Conservation (phyloP, 441 rosid genomes). For the Omphalea diandra region DNA sequence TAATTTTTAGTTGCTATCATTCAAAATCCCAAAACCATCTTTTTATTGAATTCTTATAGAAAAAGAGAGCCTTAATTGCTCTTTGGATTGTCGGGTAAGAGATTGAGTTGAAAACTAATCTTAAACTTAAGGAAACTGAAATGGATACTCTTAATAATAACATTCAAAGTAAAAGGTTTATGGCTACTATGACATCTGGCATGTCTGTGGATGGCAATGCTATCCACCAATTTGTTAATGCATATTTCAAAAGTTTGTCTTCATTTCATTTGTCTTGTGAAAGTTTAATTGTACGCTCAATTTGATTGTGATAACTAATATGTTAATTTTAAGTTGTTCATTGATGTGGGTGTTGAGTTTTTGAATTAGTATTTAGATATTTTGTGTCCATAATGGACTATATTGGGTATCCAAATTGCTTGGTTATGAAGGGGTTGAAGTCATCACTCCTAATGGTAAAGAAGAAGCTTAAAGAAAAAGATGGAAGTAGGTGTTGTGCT, state of each 20-base stretch:
- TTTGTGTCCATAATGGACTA: background rate
- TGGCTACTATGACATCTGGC: background rate
- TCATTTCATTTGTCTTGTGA: background rate
- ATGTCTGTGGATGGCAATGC: background rate
- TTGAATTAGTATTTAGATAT: background rate
- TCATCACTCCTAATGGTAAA: background rate
- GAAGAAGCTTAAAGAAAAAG: constrained; percentile 6
- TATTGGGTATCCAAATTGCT: background rate
- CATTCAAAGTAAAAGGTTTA: background rate
- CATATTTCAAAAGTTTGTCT: background rate
- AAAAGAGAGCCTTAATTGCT: no score
- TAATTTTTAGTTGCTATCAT: no score
- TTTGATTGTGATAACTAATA: background rate
- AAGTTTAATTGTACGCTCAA: background rate
- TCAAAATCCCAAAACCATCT: no score
- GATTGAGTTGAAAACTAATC: no score
- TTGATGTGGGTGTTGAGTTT: background rate
- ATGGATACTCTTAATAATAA: constrained; percentile 1
- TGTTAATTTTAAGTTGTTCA: no score
- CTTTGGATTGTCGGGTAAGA: no score
- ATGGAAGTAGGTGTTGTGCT: constrained; percentile 10
- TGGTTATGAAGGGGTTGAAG: constrained; percentile 10
- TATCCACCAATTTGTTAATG: constrained; percentile 3
- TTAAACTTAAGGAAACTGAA: background rate
- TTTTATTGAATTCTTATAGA: no score